Base-by-base conservation (phyloP, 148 eudicot species). In the Amaranthus palmeri region DNA sequence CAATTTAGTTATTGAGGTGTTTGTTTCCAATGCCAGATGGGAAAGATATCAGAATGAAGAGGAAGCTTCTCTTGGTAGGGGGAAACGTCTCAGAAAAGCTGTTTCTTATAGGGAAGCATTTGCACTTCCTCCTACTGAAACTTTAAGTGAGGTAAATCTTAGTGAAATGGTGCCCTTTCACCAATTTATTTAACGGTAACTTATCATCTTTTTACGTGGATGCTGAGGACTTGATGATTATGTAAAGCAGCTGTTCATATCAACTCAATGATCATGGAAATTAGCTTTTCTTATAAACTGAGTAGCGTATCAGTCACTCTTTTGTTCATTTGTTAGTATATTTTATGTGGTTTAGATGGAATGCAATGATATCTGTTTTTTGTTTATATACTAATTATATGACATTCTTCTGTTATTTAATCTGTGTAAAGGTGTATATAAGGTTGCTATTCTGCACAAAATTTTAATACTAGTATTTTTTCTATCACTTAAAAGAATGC, bases 41-140 rank as follows among this genome's bases (percentile, higher is more conserved):
- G 97, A 92, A 82, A 90, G 82, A 70, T 87, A 92, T 81, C 92
- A 88, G 74, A 86, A 56, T 72, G 97, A 92, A 79, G 97, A 90
- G 84, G 96, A 88, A 87, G 99, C 96, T 59, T 85, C 95, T 68
- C 97, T 96, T 72, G 99, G 99, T 76, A 84, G 99, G 68, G 99
- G 99, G 54, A 96, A 96, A 80, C 93, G 99, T 72, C 88, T 82
- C 69, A 84, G 99, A 69, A 96, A 96, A 90, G 86, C 95, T 53
- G 85, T 96, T 76, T 90, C 99, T 63, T 96, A 96, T 76, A 87
- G 89, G 78, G 99, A 96, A 81, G 97, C 87, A 71, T 95, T 83
- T 83, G 90, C 91, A 49, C 78, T 83, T 61, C 89, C 85, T 68
- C 83, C 83, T 59, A 78, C 61, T 82, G 99, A 83, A 85, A 80